Base-by-base conservation (phyloP, 305 asterid genomes). In the Solanum hybrid region DNA sequence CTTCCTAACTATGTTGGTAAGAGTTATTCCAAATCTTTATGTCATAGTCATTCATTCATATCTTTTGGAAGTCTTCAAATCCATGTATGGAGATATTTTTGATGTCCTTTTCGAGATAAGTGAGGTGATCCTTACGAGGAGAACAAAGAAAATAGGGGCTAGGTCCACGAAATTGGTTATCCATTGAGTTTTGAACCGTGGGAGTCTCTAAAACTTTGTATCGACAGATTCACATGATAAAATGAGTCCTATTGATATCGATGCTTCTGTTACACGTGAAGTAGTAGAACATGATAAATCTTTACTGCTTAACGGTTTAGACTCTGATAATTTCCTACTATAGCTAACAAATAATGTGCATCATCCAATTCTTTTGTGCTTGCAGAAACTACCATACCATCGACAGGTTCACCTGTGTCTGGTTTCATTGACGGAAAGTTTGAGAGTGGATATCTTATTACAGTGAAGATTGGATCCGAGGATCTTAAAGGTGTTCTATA, bases 391-490 rank as follows among this genome's bases (percentile, higher is more conserved):
- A 34, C 88, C 40, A 26, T 90, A 38, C 86, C 93, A 10, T 86
- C 95, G 10, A 79, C 93, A 10, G 96, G 95, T 64, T 81, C 94
- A 10, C 91, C 91, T 3, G 96, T 97, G 66, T 87, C 79, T 13
- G 99, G 99, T 9, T 94, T 95, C 91, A 97, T 97, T 9, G 98
- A 97, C 85, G 99, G 99, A 10, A 96, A 95, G 86, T 97, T 97
- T 73, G 99, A 96, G 13, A 92, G 96, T 7, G 99, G 99, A 38
- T 97, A 97, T 89, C 98, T 97, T 8, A 85, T 97, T 7, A 97
- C 98, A 1, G 96, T 97, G 71, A 94, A 90, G 90, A 91, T 95
- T 5, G 99, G 99, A 22, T 81, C 91, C 4, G 96, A 97, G 88
- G 98, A 95, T 78, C 90, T 94, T 80, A 96, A 92, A 91, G 99